Evolutionary conservation across 345 rosid species (phyloP).

Genomic region (Bruguiera sexangula): DNA sequence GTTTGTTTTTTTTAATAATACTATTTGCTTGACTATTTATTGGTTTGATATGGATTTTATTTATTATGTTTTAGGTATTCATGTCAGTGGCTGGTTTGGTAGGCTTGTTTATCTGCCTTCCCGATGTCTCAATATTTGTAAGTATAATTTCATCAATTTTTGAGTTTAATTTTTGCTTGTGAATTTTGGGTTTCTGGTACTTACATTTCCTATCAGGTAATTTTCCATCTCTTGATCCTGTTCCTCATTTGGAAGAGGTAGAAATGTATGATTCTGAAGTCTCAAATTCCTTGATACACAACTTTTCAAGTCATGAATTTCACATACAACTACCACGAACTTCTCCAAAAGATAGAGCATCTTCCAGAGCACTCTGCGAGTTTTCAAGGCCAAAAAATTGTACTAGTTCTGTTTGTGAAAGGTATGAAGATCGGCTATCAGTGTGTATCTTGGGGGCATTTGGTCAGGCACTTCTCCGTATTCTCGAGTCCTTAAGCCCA

Average conservation of each 20-base stretch:
- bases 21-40: background rate
- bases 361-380: conserved; percentile 9
- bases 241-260: background rate
- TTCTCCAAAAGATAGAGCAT: conserved; percentile 14
- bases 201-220: background rate
- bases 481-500: conserved; percentile 8
- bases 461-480: conserved; percentile 5
- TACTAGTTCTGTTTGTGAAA: background rate
- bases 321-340: conserved; percentile 6
- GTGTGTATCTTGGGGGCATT: background rate
- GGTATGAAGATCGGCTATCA: background rate
- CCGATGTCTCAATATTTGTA: conserved; percentile 3
- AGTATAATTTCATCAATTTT: background rate
- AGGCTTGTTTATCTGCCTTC: conserved; percentile 25
- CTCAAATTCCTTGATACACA: background rate
- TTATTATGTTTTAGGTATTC: conserved; percentile 1
- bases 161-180: background rate
- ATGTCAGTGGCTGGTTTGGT: conserved; percentile 22
- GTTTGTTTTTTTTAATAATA: background rate
- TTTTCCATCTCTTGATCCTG: conserved; percentile 19
- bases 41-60: conserved; percentile 5
- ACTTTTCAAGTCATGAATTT: background rate
- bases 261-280: background rate
- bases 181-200: background rate
- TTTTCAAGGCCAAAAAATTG: conserved; percentile 8